Conservation (phyloP, 768 basidiomycete species). For the Kwoniella shandongensis region DNA sequence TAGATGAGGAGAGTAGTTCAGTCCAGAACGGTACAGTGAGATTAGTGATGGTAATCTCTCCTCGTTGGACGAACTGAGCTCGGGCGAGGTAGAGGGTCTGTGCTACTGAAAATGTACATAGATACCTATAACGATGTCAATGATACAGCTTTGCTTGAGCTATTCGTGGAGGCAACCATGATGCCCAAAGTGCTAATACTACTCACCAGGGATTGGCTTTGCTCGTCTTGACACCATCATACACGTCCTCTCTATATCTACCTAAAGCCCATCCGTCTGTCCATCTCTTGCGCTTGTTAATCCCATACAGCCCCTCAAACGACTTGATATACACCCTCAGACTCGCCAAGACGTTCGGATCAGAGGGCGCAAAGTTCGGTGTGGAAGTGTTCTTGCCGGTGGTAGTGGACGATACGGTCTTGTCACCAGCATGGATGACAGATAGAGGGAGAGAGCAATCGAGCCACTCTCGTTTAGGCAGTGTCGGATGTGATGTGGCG, state of each 20-base stretch:
- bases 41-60: constrained; percentile 16
- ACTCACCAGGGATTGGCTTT: constrained; percentile 52
- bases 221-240: constrained; percentile 50
- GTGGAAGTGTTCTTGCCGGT: background rate
- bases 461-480: constrained; percentile 22
- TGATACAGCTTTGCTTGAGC: background rate
- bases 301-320: constrained; percentile 48
- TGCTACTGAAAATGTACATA: constrained; percentile 41
- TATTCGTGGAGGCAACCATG: background rate
- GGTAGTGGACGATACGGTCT: background rate
- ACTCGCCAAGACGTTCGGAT: constrained; percentile 38
- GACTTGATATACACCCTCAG: constrained; percentile 41
- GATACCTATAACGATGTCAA: constrained; percentile 36
- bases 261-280: constrained; percentile 46
- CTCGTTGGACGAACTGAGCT: constrained; percentile 5
- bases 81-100: constrained; percentile 32
- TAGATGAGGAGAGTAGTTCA: constrained; percentile 20
- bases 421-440: constrained; percentile 35
- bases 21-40: constrained; percentile 35
- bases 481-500: background rate
- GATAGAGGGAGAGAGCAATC: constrained; percentile 51
- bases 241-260: constrained; percentile 51
- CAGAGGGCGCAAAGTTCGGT: background rate
- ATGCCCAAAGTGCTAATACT: background rate
- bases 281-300: constrained; percentile 39